Percentiles rank a stretch among this genome's conserved stretches.
These are phyloP conservation scores for Aspergillaceae sp. DNA, from an alignment of 2,329 filamentous ascomycete species.

Conservation along the genomic window DNA sequence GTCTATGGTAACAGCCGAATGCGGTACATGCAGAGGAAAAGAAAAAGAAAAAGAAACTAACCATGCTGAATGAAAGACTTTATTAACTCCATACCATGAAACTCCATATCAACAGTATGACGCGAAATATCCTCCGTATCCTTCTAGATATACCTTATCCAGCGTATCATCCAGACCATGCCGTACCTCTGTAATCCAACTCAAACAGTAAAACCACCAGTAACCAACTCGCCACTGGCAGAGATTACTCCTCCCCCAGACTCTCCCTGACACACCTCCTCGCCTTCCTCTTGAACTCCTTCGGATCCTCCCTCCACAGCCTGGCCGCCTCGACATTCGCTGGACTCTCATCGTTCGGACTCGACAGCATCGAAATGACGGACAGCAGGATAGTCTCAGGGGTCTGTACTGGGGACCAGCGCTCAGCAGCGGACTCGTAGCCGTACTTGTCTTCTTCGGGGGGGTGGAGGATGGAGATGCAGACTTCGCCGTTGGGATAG, in stretches of 20 bases:
- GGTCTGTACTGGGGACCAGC: slow-evolving; percentile 91
- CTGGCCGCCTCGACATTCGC: slow-evolving; percentile 91
- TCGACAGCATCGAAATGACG: slow-evolving; percentile 84
- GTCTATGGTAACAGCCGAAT: too few relatives aligned
- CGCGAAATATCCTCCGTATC: too few relatives aligned
- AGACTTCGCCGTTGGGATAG: slow-evolving; percentile 77
- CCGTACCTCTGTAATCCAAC: too few relatives aligned
- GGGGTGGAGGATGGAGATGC: slow-evolving; percentile 93
- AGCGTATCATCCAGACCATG: too few relatives aligned
- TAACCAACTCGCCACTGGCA: neutral
- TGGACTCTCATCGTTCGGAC: slow-evolving; percentile 90
- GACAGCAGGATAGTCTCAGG: slow-evolving; percentile 89
- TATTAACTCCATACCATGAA: slow-evolving; percentile 7
- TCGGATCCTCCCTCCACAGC: slow-evolving; percentile 71
- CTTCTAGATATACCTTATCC: too few relatives aligned
- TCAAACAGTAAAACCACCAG: too few relatives aligned
- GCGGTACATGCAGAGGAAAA: neutral
- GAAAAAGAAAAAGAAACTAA: neutral
- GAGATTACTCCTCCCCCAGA: slow-evolving; percentile 56
- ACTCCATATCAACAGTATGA: neutral
- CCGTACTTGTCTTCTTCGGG: slow-evolving; percentile 90
- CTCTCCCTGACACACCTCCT: slow-evolving; percentile 73
- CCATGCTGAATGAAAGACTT: neutral
- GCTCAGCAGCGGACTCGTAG: slow-evolving; percentile 81
- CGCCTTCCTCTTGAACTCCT: slow-evolving; percentile 70